phyloP scores from a whole-genome alignment of 2,329 filamentous ascomycete genomes.

The Emergomyces orientalis region DNA sequence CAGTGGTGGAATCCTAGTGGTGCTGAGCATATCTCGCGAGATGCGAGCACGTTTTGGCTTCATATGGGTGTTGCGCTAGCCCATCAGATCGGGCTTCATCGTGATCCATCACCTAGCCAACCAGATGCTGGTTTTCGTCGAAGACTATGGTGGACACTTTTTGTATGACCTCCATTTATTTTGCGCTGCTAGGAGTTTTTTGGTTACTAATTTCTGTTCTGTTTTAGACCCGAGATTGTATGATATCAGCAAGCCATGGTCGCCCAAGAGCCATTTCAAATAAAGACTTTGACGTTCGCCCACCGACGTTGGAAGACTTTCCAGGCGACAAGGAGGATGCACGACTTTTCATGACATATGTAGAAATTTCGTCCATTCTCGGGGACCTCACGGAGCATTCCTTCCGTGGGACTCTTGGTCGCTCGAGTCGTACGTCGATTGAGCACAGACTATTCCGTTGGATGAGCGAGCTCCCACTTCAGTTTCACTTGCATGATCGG shows the following conservation, averaged over 20 bases:
- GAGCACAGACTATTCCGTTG: slow-evolving; percentile 27
- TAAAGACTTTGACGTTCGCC: slow-evolving; percentile 15
- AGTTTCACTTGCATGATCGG: slow-evolving; percentile 11
- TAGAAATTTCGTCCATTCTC: slow-evolving; percentile 15
- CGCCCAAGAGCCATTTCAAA: slow-evolving; percentile 15
- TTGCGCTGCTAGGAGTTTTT: background rate
- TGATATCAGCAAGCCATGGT: slow-evolving; percentile 16
- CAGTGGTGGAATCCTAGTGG: slow-evolving; percentile 23
- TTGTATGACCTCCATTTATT: background rate
- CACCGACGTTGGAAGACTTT: slow-evolving; percentile 14
- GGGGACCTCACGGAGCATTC: slow-evolving; percentile 15
- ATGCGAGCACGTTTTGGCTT: slow-evolving; percentile 31
- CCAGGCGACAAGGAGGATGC: slow-evolving; percentile 12
- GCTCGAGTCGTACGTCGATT: slow-evolving; percentile 19
- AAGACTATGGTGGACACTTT: slow-evolving; percentile 6
- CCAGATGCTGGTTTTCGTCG: slow-evolving; percentile 16
- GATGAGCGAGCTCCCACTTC: slow-evolving; percentile 19
- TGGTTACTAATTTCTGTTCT: background rate
- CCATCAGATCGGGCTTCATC: slow-evolving; percentile 29
- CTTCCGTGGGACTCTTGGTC: slow-evolving; percentile 24
- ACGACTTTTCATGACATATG: slow-evolving; percentile 15
- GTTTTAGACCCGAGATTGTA: slow-evolving; percentile 15
- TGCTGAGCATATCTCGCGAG: slow-evolving; percentile 26
- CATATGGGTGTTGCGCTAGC: slow-evolving; percentile 27
- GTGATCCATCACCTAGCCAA: slow-evolving; percentile 23